phyloP scores from a whole-genome alignment of 768 basidiomycete genomes.

The Tulasnella sp. region DNA sequence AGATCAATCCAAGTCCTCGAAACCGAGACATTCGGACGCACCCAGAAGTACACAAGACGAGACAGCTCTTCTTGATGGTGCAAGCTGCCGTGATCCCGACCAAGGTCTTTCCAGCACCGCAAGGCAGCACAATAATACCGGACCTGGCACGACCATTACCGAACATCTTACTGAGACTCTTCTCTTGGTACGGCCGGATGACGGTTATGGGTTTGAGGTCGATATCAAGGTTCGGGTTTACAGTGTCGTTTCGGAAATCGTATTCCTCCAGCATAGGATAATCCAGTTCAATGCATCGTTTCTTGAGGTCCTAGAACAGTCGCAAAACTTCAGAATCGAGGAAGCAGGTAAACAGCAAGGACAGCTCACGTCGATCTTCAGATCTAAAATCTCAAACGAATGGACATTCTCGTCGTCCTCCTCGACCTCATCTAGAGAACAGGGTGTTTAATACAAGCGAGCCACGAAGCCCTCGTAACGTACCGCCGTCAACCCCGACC shows the following conservation, averaged over 20 bases:
- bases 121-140: slow-evolving; percentile 96
- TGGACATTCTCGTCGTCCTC: slow-evolving; percentile 98
- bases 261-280: slow-evolving; percentile 99
- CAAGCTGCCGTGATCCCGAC: slow-evolving; percentile 99
- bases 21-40: slow-evolving; percentile 45
- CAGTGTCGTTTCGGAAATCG: slow-evolving; percentile 94
- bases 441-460: slow-evolving; percentile 12
- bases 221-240: slow-evolving; percentile 96
- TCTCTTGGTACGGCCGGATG: slow-evolving; percentile 98
- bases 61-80: slow-evolving; percentile 97
- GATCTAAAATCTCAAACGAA: slow-evolving; percentile 92
- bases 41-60: slow-evolving; percentile 97
- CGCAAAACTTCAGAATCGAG: neutral
- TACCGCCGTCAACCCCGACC: slow-evolving; percentile 89
- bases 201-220: slow-evolving; percentile 97
- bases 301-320: slow-evolving; percentile 76
- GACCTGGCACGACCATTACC: slow-evolving; percentile 98
- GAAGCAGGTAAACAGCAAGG: neutral
- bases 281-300: slow-evolving; percentile 92
- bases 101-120: slow-evolving; percentile 97
- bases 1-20: neutral
- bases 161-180: slow-evolving; percentile 98
- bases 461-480: neutral
- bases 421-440: slow-evolving; percentile 80
- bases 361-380: slow-evolving; percentile 78